Evolutionary conservation across 2,329 filamentous ascomycete species (phyloP).

Genomic region (Stachybotrys elegans): DNA sequence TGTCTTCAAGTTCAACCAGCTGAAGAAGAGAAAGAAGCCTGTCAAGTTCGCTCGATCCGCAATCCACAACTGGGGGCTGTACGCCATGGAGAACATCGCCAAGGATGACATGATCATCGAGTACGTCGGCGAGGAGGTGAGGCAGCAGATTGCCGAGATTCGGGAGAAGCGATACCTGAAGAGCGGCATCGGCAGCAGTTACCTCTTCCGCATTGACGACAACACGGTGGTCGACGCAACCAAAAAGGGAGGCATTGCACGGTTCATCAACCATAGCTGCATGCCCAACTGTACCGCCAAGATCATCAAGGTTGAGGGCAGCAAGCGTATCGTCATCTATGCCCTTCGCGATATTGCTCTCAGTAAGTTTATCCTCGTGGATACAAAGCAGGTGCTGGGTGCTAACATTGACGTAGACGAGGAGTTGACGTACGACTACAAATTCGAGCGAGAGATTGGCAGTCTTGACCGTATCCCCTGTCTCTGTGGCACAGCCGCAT

Average conservation of each 20-base stretch:
- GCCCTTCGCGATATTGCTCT: slow-evolving; percentile 89
- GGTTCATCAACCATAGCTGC: slow-evolving; percentile 98
- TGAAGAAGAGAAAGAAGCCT: slow-evolving; percentile 99
- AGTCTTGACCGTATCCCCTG: slow-evolving; percentile 95
- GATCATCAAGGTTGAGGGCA: slow-evolving; percentile 98
- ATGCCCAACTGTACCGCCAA: slow-evolving; percentile 98
- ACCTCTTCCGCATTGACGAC: slow-evolving; percentile 96
- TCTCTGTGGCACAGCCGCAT: slow-evolving; percentile 90
- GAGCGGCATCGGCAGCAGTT: slow-evolving; percentile 95
- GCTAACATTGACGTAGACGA: slow-evolving; percentile 62
- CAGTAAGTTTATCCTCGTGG: slow-evolving; percentile 57
- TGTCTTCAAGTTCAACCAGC: slow-evolving; percentile 94
- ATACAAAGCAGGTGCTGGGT: slow-evolving; percentile 9
- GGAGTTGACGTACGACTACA: slow-evolving; percentile 99
- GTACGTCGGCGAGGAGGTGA: slow-evolving; percentile 95
- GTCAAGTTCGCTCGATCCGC: slow-evolving; percentile 96
- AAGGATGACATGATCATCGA: slow-evolving; percentile 99
- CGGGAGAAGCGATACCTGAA: slow-evolving; percentile 88
- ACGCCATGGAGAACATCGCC: slow-evolving; percentile 94
- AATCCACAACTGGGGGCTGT: slow-evolving; percentile 98
- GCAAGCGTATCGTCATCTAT: slow-evolving; percentile 98
- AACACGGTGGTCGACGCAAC: slow-evolving; percentile 97
- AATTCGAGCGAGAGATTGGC: slow-evolving; percentile 96
- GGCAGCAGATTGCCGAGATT: slow-evolving; percentile 95
- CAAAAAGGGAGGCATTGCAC: slow-evolving; percentile 95